Conservation (phyloP, 148 eudicot species). For the Silene latifolia region DNA sequence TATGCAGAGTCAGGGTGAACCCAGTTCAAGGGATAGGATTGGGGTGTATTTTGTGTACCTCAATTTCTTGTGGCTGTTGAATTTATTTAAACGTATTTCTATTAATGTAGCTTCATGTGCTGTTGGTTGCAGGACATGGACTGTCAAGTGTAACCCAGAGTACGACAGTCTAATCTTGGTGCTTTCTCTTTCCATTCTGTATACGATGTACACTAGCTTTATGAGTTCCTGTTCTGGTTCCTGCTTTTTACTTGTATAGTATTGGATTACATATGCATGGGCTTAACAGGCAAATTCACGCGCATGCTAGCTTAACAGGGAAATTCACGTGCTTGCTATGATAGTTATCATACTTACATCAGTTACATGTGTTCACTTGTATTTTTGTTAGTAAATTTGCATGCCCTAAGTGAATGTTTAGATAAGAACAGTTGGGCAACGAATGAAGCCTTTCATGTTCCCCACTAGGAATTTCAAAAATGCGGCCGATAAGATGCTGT, state of each 20-base stretch:
- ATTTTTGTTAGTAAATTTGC: not conserved
- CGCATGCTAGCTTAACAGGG: conserved; percentile 3
- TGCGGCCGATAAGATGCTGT: not conserved
- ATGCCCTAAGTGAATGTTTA: not conserved
- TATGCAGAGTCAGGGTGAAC: not conserved
- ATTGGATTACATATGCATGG: not conserved
- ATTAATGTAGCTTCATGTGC: conserved; percentile 19
- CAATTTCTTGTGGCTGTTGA: conserved; percentile 13
- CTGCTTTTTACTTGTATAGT: not conserved
- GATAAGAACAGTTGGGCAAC: not conserved
- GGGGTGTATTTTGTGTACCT: not conserved
- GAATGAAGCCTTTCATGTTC: not conserved
- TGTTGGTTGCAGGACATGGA: conserved; percentile 80
- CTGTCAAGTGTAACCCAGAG: conserved; percentile 86
- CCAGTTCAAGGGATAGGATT: not conserved
- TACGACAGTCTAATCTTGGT: conserved; percentile 80
- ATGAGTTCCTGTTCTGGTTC: not conserved
- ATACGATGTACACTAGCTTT: not conserved
- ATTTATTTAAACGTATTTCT: not conserved
- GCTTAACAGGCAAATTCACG: not conserved
- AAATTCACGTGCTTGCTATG: not conserved
- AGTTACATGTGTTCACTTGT: not conserved
- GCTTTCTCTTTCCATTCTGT: conserved; percentile 44
- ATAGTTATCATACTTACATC: not conserved
- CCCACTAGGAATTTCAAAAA: not conserved